Base-by-base conservation (phyloP, 2,329 filamentous ascomycete species). In the Colletotrichum sp. region DNA sequence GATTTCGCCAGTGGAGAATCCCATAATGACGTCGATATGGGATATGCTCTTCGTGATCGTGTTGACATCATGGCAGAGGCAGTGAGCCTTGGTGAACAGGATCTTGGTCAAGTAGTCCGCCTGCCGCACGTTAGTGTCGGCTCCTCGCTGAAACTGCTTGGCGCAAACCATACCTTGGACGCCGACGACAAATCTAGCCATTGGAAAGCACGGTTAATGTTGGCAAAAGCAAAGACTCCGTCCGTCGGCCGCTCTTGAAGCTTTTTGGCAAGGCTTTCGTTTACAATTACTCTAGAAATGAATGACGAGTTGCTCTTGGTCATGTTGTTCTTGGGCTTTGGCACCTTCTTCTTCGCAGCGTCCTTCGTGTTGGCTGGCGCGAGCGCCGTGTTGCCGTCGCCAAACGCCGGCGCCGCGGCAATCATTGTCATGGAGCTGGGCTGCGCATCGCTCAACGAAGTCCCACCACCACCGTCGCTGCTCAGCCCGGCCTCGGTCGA, bases 251-350 rank as follows among this genome's bases (percentile, higher is more conserved):
- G 92, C 36, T 98, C 97, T 63, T 91, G 90, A 76, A 98, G 84
- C 76, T 94, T 92, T 84, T 97, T 98, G 27, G 90, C 89, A 69
- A 97, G 84, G 6, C 89, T 89, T 79, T 99, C 97, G 79, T 98
- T 94, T 18, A 95, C 93, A 76, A 98, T 98, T 36, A 98, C 96
- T 69, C 97, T 89, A n/a, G 96, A 98, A 34, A 99, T 97, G 81
- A 98, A 99, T 1, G 96, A 98, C 12, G 97, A 99, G 83, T 98
- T 98, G 85, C 95, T 98, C 87, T 99, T 99, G 66, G 96, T 93
- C 83, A 99, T 97, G 83, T 97, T 98, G 84, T 96, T 98, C 88
- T 98, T 99, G 4, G 97, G 97, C 83, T 99, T 99, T 12, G 72
- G 68, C 34, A 72, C 68, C 80, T 93, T 91, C 81, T 92, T 90